Conservation (phyloP, 495 filamentous ascomycete species). For the Podospora sp. region DNA sequence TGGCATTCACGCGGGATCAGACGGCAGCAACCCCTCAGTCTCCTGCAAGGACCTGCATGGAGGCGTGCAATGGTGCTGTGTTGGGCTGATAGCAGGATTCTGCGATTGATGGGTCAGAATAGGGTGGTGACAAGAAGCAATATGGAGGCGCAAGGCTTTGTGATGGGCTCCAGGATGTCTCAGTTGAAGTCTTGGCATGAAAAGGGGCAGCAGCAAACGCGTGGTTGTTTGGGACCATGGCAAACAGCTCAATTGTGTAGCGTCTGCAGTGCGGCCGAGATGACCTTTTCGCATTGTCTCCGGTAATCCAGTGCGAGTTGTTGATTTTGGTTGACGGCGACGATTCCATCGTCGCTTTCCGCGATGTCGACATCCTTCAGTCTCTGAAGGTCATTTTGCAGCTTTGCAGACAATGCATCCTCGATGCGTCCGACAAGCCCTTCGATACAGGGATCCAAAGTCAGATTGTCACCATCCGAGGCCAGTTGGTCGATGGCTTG, state of each 20-base stretch:
- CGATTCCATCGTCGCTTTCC: conserved; percentile 30
- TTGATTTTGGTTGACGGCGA: conserved; percentile 42
- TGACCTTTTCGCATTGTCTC: conserved; percentile 43
- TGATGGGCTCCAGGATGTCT: not conserved
- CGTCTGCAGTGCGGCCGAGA: conserved; percentile 30
- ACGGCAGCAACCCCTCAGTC: not conserved
- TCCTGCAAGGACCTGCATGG: not conserved
- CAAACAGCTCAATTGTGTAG: not conserved
- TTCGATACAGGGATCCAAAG: not conserved
- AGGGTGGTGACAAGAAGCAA: not conserved
- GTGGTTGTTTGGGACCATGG: not conserved
- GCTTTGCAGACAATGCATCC: conserved; percentile 31
- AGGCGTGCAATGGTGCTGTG: not conserved
- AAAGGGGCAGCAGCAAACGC: not conserved
- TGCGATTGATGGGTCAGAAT: not conserved
- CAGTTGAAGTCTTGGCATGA: not conserved
- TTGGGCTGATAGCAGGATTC: not conserved
- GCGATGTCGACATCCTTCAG: conserved; percentile 38
- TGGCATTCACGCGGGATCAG: not conserved
- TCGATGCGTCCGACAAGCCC: conserved; percentile 29
- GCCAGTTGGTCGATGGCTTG: not conserved
- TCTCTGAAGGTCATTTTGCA: conserved; percentile 31
- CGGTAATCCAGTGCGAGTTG: conserved; percentile 45
- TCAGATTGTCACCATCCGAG: not conserved
- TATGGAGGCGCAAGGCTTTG: not conserved